Base-by-base conservation (phyloP, 306 rosid species). In the Fagus sylvatica region DNA sequence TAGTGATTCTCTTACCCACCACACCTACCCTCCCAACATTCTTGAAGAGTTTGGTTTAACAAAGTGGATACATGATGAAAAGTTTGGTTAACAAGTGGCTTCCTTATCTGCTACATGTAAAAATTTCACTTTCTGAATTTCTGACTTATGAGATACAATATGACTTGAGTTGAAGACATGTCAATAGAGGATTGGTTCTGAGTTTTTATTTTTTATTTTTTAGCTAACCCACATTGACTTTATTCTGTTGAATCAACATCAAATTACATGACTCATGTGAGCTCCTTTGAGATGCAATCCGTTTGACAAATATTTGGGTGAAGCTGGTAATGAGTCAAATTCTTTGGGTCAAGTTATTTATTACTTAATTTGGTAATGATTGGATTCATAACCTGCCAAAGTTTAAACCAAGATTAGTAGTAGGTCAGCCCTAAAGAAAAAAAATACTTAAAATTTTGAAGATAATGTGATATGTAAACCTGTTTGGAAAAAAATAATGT, bases 1-100 rank as follows among this genome's bases (percentile, higher is more conserved):
- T 39, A 33, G 51, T 79, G 42, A 64, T 55, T 41, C 79, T 84
- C 91, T 83, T 75, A 89, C 77, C 96, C 82, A 87, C 90, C 88
- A 1, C 28, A 85, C 89, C 91, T 80, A 85, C 80, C 74, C 71
- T 72, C 82, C 55, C 74, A 54, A 42, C 79, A 37, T 46, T 64
- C 74, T 79, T 72, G 62, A 74, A 77, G 19, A 9, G 49, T 62
- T 43, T 42, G 83, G 83, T 83, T 62, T 53, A 74, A 73, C 71
- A 71, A 78, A 55, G 60, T 57, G 69, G 28, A 22, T 22, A 22
- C 28, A 22, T 22, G 28, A 22, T 72, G 68, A 74, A 77, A 34
- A 9, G 49, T 62, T 43, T 42, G 83, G 83, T 83, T 62, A 74
- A 73, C 71, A 71, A 78, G 60, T 57, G 69, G 71, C 74, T 41